Conservation (phyloP, 2,329 filamentous ascomycete species). For the Hawksworthiomyces lignivorus region DNA sequence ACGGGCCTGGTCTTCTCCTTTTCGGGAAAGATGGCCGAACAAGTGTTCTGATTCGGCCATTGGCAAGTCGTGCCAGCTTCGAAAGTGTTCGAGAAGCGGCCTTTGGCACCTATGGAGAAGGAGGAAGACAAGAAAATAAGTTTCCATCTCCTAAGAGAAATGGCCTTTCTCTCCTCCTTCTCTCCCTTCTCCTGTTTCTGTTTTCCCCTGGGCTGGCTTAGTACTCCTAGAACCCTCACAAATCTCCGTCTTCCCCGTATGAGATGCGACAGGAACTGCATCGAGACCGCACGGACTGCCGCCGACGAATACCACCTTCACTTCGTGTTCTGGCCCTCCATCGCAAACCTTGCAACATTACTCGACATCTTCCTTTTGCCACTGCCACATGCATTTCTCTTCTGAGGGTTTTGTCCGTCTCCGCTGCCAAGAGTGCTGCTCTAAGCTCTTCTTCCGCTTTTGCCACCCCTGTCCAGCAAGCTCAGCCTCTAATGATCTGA, state of each 20-base stretch:
- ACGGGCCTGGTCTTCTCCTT: slow-evolving; percentile 2
- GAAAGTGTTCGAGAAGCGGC: no score
- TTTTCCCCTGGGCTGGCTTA: background rate
- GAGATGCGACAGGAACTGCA: slow-evolving; percentile 6
- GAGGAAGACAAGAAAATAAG: no score
- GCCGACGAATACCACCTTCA: background rate
- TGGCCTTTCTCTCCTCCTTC: no score
- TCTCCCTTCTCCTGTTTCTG: slow-evolving; percentile 4
- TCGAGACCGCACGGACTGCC: slow-evolving; percentile 8
- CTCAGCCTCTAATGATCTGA: slow-evolving; percentile 7
- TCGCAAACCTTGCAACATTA: background rate
- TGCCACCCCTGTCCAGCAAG: no score
- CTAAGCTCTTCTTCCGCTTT: background rate
- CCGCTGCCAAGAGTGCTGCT: background rate
- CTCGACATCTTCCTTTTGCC: background rate
- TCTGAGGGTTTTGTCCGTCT: background rate
- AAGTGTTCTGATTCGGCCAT: background rate
- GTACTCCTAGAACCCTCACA: no score
- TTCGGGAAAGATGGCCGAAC: background rate
- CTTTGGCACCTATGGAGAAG: no score
- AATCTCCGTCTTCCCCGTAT: background rate
- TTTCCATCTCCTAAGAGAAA: no score
- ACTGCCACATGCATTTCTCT: no score
- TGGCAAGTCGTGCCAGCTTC: no score
- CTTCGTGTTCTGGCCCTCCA: background rate